Conservation (phyloP, 208 protist species). For the Porcisia hertigi region DNA sequence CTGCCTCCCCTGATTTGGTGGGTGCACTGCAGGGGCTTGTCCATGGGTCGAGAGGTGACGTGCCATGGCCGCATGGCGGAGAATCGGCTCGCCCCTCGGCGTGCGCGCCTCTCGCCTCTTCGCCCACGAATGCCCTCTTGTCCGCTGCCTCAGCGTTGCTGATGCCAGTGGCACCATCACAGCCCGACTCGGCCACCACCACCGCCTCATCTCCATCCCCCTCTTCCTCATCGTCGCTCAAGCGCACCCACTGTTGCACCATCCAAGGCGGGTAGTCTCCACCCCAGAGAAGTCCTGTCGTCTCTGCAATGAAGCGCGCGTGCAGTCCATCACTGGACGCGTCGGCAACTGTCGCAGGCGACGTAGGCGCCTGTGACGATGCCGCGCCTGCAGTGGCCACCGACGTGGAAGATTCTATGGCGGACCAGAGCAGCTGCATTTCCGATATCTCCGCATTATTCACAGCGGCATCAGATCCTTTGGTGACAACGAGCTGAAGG, state of each 20-base stretch:
- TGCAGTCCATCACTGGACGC: background rate
- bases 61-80: background rate
- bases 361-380: background rate
- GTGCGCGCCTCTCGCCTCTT: background rate
- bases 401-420: conserved; percentile 8
- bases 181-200: background rate
- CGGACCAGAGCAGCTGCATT: conserved; percentile 26
- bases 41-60: background rate
- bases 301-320: conserved; percentile 21
- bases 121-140: background rate
- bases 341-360: background rate
- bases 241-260: conserved; percentile 24
- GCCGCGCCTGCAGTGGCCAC: background rate
- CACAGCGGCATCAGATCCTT: background rate
- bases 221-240: conserved; percentile 12
- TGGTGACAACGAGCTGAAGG: conserved; percentile 6
- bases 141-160: background rate
- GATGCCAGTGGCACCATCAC: background rate
- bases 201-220: background rate
- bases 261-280: conserved; percentile 28
- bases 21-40: background rate
- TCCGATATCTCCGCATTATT: conserved; percentile 3
- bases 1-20: background rate
- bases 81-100: background rate
- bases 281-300: conserved; percentile 25